These are phyloP conservation scores for Cryphonectria radicalis DNA, from an alignment of 2,329 filamentous ascomycete species.

Conservation along the genomic window DNA sequence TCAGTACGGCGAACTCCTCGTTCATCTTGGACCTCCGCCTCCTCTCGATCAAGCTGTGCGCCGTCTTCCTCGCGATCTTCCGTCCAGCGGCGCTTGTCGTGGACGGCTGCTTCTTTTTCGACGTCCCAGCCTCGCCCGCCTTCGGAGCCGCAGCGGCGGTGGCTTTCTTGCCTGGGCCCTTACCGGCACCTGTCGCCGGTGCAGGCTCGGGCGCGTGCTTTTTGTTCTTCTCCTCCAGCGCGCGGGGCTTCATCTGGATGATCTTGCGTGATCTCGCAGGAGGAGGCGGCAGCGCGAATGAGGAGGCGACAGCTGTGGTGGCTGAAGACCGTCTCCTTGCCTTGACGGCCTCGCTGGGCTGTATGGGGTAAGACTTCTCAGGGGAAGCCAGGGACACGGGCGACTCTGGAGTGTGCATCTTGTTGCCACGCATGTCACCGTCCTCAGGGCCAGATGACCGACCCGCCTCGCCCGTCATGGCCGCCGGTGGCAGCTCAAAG, in stretches of 20 bases:
- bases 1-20: slow-evolving; percentile 91
- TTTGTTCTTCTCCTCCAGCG: slow-evolving; percentile 44
- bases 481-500: slow-evolving; percentile 79
- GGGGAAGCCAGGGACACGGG: slow-evolving; percentile 32
- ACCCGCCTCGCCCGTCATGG: slow-evolving; percentile 55
- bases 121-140: slow-evolving; percentile 37
- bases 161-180: slow-evolving; percentile 32
- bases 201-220: slow-evolving; percentile 31
- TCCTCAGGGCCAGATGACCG: slow-evolving; percentile 34
- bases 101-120: slow-evolving; percentile 77
- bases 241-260: slow-evolving; percentile 89
- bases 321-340: slow-evolving; percentile 57
- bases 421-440: slow-evolving; percentile 27
- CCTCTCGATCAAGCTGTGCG: slow-evolving; percentile 92
- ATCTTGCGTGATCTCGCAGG: slow-evolving; percentile 93
- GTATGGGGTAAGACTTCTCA: slow-evolving; percentile 48
- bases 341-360: slow-evolving; percentile 57
- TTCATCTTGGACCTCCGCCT: slow-evolving; percentile 96
- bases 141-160: slow-evolving; percentile 30
- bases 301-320: slow-evolving; percentile 48
- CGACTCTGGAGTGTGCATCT: slow-evolving; percentile 22
- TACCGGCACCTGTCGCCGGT: slow-evolving; percentile 31
- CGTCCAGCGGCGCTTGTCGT: slow-evolving; percentile 83
- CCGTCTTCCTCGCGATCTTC: slow-evolving; percentile 94
- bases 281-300: slow-evolving; percentile 85